phyloP scores from a whole-genome alignment of 2,329 filamentous ascomycete species.

The Aspergillus fructus region DNA sequence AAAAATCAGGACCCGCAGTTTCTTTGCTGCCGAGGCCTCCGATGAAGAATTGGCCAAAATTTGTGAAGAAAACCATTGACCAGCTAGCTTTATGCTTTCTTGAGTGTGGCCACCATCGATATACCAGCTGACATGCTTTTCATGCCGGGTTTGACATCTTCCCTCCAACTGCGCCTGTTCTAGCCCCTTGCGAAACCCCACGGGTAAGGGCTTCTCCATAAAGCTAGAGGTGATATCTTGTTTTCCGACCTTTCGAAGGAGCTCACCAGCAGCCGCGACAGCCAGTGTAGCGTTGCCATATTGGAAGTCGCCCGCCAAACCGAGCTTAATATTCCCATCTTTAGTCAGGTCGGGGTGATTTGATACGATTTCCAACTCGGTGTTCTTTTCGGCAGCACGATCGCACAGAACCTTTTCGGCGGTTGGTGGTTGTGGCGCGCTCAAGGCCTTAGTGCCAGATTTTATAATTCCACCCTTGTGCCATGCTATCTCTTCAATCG shows the following conservation, averaged over 20 bases:
- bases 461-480: conserved; percentile 91
- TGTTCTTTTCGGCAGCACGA: conserved; percentile 52
- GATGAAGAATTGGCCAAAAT: conserved; percentile 40
- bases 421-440: conserved; percentile 55
- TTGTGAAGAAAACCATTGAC: conserved; percentile 69
- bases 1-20: conserved; percentile 71
- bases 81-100: conserved; percentile 76
- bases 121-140: conserved; percentile 66
- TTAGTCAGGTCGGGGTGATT: conserved; percentile 46
- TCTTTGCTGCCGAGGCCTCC: conserved; percentile 27
- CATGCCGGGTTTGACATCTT: conserved; percentile 69
- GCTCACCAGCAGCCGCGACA: conserved; percentile 48
- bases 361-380: conserved; percentile 49
- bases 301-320: conserved; percentile 62
- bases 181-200: conserved; percentile 64
- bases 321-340: conserved; percentile 52
- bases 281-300: conserved; percentile 63
- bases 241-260: conserved; percentile 37
- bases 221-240: conserved; percentile 38
- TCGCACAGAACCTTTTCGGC: conserved; percentile 58
- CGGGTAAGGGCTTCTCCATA: conserved; percentile 51
- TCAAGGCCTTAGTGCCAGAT: conserved; percentile 60
- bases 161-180: conserved; percentile 69
- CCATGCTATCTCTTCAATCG: conserved; percentile 82
- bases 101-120: conserved; percentile 86